Percentiles rank a stretch among this genome's conserved stretches.
These are phyloP conservation scores for Scleromitrula shiraiana DNA, from an alignment of 2,329 filamentous ascomycete species.

Conservation along the genomic window DNA sequence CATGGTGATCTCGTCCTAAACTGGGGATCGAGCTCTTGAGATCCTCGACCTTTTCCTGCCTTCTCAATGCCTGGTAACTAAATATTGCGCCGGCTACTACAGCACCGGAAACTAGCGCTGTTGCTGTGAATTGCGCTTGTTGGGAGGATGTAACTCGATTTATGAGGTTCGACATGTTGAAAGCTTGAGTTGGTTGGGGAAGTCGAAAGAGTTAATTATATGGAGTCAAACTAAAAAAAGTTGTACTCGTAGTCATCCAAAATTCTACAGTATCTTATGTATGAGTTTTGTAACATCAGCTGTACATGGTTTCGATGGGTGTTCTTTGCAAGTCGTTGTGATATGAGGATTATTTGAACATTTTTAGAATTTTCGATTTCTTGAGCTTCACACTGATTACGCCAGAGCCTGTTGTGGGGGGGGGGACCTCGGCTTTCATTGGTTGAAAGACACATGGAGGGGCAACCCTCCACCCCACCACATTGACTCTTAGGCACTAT, in stretches of 20 bases:
- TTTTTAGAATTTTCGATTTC: too few relatives aligned
- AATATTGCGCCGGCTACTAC: constrained; percentile 53
- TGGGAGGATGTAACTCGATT: constrained; percentile 17
- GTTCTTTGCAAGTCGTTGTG: background rate
- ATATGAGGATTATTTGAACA: background rate
- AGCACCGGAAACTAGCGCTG: constrained; percentile 58
- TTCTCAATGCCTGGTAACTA: constrained; percentile 52
- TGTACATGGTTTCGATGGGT: background rate
- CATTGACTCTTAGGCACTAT: too few relatives aligned
- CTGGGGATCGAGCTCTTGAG: constrained; percentile 54
- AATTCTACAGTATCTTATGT: background rate
- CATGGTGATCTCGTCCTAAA: constrained; percentile 26
- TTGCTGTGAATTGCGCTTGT: constrained; percentile 54
- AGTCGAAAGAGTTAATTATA: background rate
- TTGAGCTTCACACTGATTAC: background rate
- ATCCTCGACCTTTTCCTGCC: constrained; percentile 44
- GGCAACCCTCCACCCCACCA: too few relatives aligned
- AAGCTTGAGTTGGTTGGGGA: background rate
- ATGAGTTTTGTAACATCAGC: background rate
- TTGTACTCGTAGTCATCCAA: too few relatives aligned
- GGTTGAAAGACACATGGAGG: constrained; percentile 3
- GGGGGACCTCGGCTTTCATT: constrained; percentile 1
- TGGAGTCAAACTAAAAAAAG: too few relatives aligned
- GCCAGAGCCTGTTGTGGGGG: constrained; percentile 5
- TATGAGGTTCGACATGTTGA: constrained; percentile 25